These are phyloP conservation scores for Podospora sp. DNA, from an alignment of 495 filamentous ascomycete species.

Conservation along the genomic window DNA sequence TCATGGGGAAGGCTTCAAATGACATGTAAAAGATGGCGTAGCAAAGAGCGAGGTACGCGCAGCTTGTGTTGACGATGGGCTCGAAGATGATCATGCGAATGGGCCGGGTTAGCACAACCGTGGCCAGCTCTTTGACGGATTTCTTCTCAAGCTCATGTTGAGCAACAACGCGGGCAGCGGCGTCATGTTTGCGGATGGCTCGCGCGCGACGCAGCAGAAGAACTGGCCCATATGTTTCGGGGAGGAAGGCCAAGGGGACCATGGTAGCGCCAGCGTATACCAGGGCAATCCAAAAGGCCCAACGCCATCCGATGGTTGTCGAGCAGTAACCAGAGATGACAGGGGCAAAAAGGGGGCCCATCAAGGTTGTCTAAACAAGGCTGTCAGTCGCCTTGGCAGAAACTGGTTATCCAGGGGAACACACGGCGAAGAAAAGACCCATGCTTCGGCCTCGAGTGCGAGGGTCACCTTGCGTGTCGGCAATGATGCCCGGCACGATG, in stretches of 20 bases:
- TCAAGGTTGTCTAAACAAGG: constrained; percentile 56
- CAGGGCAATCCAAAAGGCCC: constrained; percentile 65
- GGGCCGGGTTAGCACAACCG: constrained; percentile 44
- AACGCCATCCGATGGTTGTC: constrained; percentile 62
- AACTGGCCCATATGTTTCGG: constrained; percentile 65
- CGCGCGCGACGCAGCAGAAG: constrained; percentile 59
- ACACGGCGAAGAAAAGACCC: constrained; percentile 59
- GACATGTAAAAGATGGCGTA: constrained; percentile 80
- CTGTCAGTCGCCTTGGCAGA: neutral
- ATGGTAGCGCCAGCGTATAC: constrained; percentile 57
- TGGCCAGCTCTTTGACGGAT: constrained; percentile 36
- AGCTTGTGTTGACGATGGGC: constrained; percentile 59
- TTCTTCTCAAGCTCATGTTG: constrained; percentile 41
- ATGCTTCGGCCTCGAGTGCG: constrained; percentile 67
- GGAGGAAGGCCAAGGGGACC: constrained; percentile 54
- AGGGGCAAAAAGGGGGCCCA: constrained; percentile 68
- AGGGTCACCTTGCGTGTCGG: constrained; percentile 65
- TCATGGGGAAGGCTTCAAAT: constrained; percentile 68
- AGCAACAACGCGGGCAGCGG: constrained; percentile 36
- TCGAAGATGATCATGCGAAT: constrained; percentile 49
- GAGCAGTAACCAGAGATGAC: constrained; percentile 67
- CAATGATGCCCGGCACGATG: constrained; percentile 72
- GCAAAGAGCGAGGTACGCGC: constrained; percentile 67
- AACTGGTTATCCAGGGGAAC: neutral
- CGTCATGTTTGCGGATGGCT: constrained; percentile 53